These are phyloP conservation scores for Candida oleophila DNA, from an alignment of 805 yeast genomes.

Conservation along the genomic window DNA sequence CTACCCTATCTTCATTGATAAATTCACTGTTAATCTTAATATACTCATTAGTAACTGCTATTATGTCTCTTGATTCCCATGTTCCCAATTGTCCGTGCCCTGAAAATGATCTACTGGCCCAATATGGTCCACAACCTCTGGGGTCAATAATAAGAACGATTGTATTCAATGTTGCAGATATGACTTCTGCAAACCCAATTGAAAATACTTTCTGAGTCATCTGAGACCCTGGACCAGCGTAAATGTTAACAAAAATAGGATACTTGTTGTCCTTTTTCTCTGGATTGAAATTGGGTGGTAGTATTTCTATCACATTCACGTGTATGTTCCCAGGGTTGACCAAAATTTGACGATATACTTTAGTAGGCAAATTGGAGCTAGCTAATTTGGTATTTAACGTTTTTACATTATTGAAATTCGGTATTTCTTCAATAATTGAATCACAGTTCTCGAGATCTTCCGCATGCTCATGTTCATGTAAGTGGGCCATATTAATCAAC, in stretches of 20 bases:
- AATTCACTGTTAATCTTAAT: constrained; percentile 40
- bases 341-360: constrained; percentile 30
- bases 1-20: constrained; percentile 63
- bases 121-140: constrained; percentile 79
- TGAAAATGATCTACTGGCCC: constrained; percentile 62
- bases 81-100: constrained; percentile 53
- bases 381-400: constrained; percentile 17
- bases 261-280: constrained; percentile 34
- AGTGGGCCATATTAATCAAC: constrained; percentile 44
- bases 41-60: constrained; percentile 49
- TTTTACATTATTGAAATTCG: constrained; percentile 18
- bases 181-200: constrained; percentile 58
- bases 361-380: constrained; percentile 51
- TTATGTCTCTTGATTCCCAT: constrained; percentile 76
- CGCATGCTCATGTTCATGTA: constrained; percentile 13
- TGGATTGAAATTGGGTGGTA: constrained; percentile 56
- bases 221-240: constrained; percentile 83
- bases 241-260: constrained; percentile 66
- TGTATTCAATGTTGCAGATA: constrained; percentile 56
- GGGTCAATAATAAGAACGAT: constrained; percentile 72
- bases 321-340: constrained; percentile 29
- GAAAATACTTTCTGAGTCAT: constrained; percentile 47
- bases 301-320: constrained; percentile 56
- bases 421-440: constrained; percentile 11
- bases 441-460: constrained; percentile 7